Evolutionary conservation across 108 stramenopile species (phyloP).

Genomic region (Discostella stelligeroides): DNA sequence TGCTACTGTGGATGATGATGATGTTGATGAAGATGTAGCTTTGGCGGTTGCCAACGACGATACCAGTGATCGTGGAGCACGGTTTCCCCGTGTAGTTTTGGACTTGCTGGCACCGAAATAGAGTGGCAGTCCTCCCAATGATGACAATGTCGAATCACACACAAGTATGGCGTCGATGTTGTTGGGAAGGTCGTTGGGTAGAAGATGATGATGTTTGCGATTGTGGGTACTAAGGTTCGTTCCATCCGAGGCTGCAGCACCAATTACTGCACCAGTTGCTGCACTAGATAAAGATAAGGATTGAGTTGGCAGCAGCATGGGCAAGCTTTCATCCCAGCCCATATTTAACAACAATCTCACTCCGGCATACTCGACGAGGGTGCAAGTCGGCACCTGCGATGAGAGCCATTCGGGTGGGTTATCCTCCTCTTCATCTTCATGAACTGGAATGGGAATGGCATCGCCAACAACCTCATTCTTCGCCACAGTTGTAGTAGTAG

Average conservation of each 20-base stretch:
- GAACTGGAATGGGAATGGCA: no score
- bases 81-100: constrained; percentile 27
- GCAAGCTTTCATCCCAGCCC: constrained; percentile 62
- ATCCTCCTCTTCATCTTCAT: constrained; percentile 23
- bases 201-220: no score
- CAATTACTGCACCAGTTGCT: constrained; percentile 3
- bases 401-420: constrained; percentile 52
- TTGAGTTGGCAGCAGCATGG: neutral
- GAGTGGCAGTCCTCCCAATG: constrained; percentile 52
- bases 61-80: constrained; percentile 45
- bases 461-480: no score
- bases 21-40: neutral
- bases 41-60: no score
- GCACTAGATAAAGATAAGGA: neutral
- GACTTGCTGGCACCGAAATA: constrained; percentile 40
- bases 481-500: neutral
- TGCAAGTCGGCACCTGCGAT: constrained; percentile 66
- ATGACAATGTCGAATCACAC: constrained; percentile 71
- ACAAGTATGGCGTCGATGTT: constrained; percentile 73
- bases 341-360: constrained; percentile 69
- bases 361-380: constrained; percentile 83
- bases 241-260: no score
- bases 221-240: no score
- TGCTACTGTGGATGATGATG: neutral
- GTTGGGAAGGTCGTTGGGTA: constrained; percentile 53